Percentiles rank a stretch among this genome's conserved stretches.
These are phyloP conservation scores for Bacterosira constricta DNA, from an alignment of 108 stramenopile genomes.

Conservation along the genomic window DNA sequence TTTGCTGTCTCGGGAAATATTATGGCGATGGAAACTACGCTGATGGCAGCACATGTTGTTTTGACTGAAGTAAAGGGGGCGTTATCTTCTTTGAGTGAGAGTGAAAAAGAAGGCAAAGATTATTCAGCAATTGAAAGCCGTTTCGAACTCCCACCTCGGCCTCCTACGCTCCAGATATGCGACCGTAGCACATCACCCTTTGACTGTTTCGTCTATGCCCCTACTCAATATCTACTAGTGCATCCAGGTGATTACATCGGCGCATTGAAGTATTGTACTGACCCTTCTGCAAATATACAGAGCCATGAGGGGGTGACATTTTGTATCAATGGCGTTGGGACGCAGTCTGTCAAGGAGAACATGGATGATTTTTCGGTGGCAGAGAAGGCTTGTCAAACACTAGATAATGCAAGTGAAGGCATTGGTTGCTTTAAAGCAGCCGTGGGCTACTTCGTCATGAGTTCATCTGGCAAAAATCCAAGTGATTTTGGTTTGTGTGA, in stretches of 20 bases:
- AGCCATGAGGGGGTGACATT: background rate
- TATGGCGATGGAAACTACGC: conserved; percentile 18
- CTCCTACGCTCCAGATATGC: conserved; percentile 1
- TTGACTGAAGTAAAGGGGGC: background rate
- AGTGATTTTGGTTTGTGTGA: conserved; percentile 19
- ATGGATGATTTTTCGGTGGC: conserved; percentile 4
- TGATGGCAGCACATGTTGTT: conserved; percentile 21
- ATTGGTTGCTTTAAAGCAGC: background rate
- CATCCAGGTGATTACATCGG: conserved; percentile 18
- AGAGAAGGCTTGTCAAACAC: conserved; percentile 8
- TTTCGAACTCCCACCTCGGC: background rate
- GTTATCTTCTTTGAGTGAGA: background rate
- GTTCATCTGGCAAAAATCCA: conserved; percentile 9
- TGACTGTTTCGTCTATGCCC: conserved; percentile 11
- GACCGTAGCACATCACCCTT: background rate
- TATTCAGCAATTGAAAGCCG: background rate
- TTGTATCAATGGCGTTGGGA: conserved; percentile 16
- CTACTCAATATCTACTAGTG: conserved; percentile 16
- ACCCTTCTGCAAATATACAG: background rate
- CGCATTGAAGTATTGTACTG: conserved; percentile 1
- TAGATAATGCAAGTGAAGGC: background rate
- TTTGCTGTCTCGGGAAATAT: conserved; percentile 21
- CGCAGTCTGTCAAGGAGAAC: conserved; percentile 20
- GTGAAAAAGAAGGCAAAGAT: background rate
- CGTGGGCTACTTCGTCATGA: conserved; percentile 11